A percentile compares a stretch with the other conserved stretches of the same genome.
These are phyloP conservation scores for Eutrema salsugineum DNA, from an alignment of 441 rosid genomes.

Conservation along the genomic window DNA sequence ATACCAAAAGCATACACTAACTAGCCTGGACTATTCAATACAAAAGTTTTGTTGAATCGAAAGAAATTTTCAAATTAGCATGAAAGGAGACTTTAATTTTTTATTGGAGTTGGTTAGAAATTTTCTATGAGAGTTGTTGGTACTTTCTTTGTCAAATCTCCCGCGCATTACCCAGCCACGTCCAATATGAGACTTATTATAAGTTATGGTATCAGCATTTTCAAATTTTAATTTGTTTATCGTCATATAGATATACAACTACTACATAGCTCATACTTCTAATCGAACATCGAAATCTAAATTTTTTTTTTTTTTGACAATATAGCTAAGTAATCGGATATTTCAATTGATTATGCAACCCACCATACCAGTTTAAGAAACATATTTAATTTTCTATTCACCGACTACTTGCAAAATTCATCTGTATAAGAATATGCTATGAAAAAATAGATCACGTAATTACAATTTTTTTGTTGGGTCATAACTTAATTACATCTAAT, in stretches of 20 bases:
- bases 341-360: not conserved
- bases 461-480: too few species aligned
- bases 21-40: not conserved
- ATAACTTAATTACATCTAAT: too few species aligned
- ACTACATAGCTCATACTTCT: not conserved
- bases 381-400: not conserved
- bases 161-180: slow-evolving; percentile 20
- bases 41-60: not conserved
- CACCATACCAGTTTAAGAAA: not conserved
- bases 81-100: slow-evolving; percentile 21
- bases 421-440: not conserved
- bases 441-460: too few species aligned
- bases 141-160: slow-evolving; percentile 23
- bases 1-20: slow-evolving; percentile 18
- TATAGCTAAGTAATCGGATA: not conserved
- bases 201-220: slow-evolving; percentile 1
- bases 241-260: too few species aligned
- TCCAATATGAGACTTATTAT: slow-evolving; percentile 10
- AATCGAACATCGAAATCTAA: not conserved
- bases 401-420: slow-evolving; percentile 7
- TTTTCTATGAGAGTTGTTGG: not conserved
- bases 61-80: slow-evolving; percentile 20
- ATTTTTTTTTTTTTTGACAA: not conserved
- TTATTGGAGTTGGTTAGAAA: slow-evolving; percentile 3
- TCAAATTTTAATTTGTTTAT: not conserved